phyloP scores from a whole-genome alignment of 495 filamentous ascomycete genomes.

The Hyaloscypha hepaticicola region DNA sequence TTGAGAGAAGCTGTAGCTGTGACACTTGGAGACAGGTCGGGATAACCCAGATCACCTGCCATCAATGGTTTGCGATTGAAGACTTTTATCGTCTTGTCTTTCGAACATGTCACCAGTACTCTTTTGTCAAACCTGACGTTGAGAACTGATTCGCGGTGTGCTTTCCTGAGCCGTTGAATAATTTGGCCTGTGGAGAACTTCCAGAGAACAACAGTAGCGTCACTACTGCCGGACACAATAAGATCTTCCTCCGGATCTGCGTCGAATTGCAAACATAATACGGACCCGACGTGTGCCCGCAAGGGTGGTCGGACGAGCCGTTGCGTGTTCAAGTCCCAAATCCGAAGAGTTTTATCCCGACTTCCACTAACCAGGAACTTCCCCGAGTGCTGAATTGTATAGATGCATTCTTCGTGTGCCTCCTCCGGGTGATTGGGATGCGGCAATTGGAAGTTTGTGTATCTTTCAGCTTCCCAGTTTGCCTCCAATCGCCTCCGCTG shows the following conservation, averaged over 20 bases:
- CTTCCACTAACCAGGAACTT: slow-evolving; percentile 93
- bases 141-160: slow-evolving; percentile 89
- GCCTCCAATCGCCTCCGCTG: slow-evolving; percentile 81
- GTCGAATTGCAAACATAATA: slow-evolving; percentile 95
- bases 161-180: slow-evolving; percentile 67
- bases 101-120: slow-evolving; percentile 93
- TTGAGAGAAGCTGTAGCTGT: slow-evolving; percentile 49
- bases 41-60: slow-evolving; percentile 69
- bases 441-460: slow-evolving; percentile 83
- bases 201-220: slow-evolving; percentile 88
- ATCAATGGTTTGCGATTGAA: slow-evolving; percentile 79
- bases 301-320: slow-evolving; percentile 71
- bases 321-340: slow-evolving; percentile 86
- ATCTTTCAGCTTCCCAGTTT: slow-evolving; percentile 86
- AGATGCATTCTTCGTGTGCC: slow-evolving; percentile 89
- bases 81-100: slow-evolving; percentile 93
- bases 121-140: slow-evolving; percentile 91
- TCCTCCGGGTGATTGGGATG: slow-evolving; percentile 78
- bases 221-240: slow-evolving; percentile 90
- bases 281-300: slow-evolving; percentile 75
- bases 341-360: slow-evolving; percentile 79
- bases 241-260: slow-evolving; percentile 86
- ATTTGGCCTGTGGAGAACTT: slow-evolving; percentile 84
- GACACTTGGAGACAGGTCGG: slow-evolving; percentile 45
- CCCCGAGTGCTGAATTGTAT: slow-evolving; percentile 84